A percentile compares a stretch with the other conserved stretches of the same genome.
Conservation (phyloP, 2,329 filamentous ascomycete species). For the Lasiodiplodia gonubiensis region DNA sequence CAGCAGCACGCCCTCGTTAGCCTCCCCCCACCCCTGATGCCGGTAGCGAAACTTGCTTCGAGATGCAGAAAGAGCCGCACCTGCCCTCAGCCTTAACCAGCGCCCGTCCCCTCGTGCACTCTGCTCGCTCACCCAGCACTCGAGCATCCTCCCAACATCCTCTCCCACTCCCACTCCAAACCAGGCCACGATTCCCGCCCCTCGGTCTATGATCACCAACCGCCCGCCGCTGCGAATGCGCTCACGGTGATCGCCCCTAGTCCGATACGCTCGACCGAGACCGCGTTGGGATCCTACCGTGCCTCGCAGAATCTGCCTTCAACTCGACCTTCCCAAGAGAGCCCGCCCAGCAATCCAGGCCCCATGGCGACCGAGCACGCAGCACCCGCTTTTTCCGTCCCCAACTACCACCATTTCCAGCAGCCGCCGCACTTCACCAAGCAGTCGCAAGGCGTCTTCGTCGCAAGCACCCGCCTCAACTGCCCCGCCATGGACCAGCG, state of each 20-base stretch:
- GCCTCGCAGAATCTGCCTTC: conserved; percentile 7
- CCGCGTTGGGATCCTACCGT: conserved; percentile 14
- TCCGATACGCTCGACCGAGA: conserved; percentile 9
- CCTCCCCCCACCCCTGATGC: conserved; percentile 17
- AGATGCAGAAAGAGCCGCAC: conserved; percentile 24
- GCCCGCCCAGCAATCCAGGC: conserved; percentile 1
- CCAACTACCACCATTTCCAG: conserved; percentile 19
- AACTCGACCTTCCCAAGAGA: conserved; percentile 3
- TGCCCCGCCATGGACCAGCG: conserved; percentile 21
- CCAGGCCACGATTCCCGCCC: not conserved
- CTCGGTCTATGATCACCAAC: not conserved
- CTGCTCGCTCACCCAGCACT: not conserved
- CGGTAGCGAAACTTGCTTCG: conserved; percentile 25
- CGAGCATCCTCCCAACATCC: not conserved
- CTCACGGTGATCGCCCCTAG: conserved; percentile 14
- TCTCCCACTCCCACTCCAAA: not conserved
- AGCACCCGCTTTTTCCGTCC: not conserved
- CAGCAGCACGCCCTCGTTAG: not conserved
- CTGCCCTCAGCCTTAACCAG: conserved; percentile 20
- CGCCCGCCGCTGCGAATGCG: conserved; percentile 4
- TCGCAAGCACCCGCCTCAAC: conserved; percentile 20
- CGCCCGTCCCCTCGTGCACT: not conserved
- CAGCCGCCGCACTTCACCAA: conserved; percentile 9
- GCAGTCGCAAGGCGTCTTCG: conserved; percentile 13
- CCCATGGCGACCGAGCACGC: conserved; percentile 24